A percentile compares a stretch with the other conserved stretches of the same genome.
Conservation (phyloP, 345 rosid genomes). For the Euphorbia peplus region DNA sequence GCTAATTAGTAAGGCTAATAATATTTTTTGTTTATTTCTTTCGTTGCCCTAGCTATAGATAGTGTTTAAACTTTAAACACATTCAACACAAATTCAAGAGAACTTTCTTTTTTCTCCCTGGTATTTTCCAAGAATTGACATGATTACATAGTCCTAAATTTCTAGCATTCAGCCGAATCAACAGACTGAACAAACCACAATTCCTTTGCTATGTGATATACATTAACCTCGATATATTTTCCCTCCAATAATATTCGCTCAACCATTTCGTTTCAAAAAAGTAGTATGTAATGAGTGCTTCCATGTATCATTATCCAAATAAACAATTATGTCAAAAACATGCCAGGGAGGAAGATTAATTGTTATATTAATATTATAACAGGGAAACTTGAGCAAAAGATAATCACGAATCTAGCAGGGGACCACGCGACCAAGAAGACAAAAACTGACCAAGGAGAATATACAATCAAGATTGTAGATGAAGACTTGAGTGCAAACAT, state of each 20-base stretch:
- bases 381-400: background rate
- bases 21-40: no score
- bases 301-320: slow-evolving; percentile 5
- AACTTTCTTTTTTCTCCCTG: no score
- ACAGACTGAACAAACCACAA: no score
- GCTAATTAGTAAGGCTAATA: no score
- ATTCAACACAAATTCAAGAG: no score
- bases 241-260: background rate
- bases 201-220: background rate
- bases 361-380: background rate
- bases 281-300: background rate
- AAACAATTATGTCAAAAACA: background rate
- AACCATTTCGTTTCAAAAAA: background rate
- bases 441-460: background rate
- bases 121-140: no score
- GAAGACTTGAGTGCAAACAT: background rate
- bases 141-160: no score
- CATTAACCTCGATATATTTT: background rate
- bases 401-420: background rate
- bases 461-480: background rate
- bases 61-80: no score
- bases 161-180: no score
- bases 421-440: background rate
- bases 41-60: no score
- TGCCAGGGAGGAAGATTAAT: background rate